Evolutionary conservation across 2,329 filamentous ascomycete species (phyloP), one percentile per base, ranked within the genome.

Genomic region (Cordyceps fumosorosea): DNA sequence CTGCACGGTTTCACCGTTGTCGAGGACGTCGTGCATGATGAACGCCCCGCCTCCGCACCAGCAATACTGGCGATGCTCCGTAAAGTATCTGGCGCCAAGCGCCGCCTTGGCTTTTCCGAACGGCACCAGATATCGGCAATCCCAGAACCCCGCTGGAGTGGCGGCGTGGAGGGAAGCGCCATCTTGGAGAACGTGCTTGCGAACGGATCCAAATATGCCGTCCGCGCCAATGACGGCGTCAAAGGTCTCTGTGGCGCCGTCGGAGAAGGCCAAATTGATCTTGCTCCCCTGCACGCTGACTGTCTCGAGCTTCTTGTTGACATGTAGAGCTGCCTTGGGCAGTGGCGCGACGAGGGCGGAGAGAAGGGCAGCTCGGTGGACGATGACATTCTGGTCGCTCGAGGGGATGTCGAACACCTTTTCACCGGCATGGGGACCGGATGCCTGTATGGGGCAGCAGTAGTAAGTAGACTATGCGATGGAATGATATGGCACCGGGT

Each of bases 191-290:
- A 70, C 64, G 44, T 67, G 56, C 11, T 62, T 63, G 20, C 66
- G 64, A 7, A 68, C 67, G 0, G 56, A 40, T 40, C 67, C 62
- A 32, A 66, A 66, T 12, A 69, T 67, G 10, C 67, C 67, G 37
- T 70, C 67, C 4, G 67, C 66, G 18, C 68, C 67, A 14, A 70
- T 66, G 3, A 69, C 58, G 2, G 66, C 64, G 52, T 69, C 62
- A 37, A 66, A 66, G 1, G 52, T 45, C 6, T 63, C 62, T 0
- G 50, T 54, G 5, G 52, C 55, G 3, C 65, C 68, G 51, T 69
- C 66, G 2, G 56, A 26, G 22, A 61, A 61, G 10, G 10, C 11
- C 20, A 55, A 16, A 6, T 5, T 16, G 20, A 61, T 6, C 50
- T 37, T 44, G 10, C 22, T 55, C 3, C 53, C 37, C 14, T 48